These are phyloP conservation scores for Podaxis sp. DNA, from an alignment of 768 basidiomycete species.

Conservation along the genomic window DNA sequence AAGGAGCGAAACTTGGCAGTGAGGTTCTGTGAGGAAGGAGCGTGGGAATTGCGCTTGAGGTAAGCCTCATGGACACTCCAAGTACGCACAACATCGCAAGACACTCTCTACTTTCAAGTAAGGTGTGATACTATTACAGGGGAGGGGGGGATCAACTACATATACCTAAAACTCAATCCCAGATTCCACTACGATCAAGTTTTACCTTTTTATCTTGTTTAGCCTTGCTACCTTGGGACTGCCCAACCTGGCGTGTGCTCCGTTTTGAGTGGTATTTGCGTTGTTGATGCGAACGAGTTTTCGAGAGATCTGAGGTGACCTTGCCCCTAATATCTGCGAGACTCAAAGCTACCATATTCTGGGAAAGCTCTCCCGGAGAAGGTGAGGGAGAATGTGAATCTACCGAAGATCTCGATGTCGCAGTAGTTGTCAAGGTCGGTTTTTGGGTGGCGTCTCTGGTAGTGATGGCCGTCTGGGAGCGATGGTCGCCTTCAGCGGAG, in stretches of 20 bases:
- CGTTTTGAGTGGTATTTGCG: slow-evolving; percentile 79
- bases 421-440: slow-evolving; percentile 23
- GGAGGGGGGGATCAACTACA: no score
- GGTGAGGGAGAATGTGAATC: slow-evolving; percentile 43
- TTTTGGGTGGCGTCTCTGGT: slow-evolving; percentile 9
- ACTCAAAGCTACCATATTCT: slow-evolving; percentile 37
- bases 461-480: background rate
- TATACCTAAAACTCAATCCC: slow-evolving; percentile 37
- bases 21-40: background rate
- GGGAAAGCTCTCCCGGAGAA: slow-evolving; percentile 31
- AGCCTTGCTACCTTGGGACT: slow-evolving; percentile 79
- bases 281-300: slow-evolving; percentile 56
- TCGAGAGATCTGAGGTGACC: slow-evolving; percentile 59
- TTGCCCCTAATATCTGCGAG: slow-evolving; percentile 49
- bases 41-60: slow-evolving; percentile 10
- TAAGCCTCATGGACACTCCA: no score
- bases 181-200: slow-evolving; percentile 53
- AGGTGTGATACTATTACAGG: no score
- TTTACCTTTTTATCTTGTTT: slow-evolving; percentile 72
- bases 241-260: slow-evolving; percentile 54
- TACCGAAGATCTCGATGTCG: slow-evolving; percentile 48
- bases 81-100: no score
- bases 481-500: background rate
- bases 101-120: no score
- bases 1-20: background rate